Percentiles rank a stretch among this genome's conserved stretches.
phyloP scores from a whole-genome alignment of 345 rosid species.

The rapeseed (Brassica napus) region Da-Ae NC_063439.1:9449501-9450000 shows the following conservation, averaged over 20 bases:
- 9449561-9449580: slow-evolving; percentile 72
- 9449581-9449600: slow-evolving; percentile 14
- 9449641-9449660: slow-evolving; percentile 83
- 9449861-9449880: background rate
- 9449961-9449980: slow-evolving; percentile 84
- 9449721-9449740: slow-evolving; percentile 72
- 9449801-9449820: slow-evolving; percentile 57
- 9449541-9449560: slow-evolving; percentile 91
- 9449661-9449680: slow-evolving; percentile 81
- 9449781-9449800: slow-evolving; percentile 63
- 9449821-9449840: slow-evolving; percentile 15
- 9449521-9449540: slow-evolving; percentile 54
- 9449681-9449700: slow-evolving; percentile 95
- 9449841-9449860: background rate
- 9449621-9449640: slow-evolving; percentile 5
- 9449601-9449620: background rate
- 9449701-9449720: slow-evolving; percentile 66
- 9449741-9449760: slow-evolving; percentile 85
- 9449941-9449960: slow-evolving; percentile 62
- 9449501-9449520: slow-evolving; percentile 74
- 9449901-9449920: slow-evolving; percentile 96
- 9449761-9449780: slow-evolving; percentile 82
- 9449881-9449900: slow-evolving; percentile 54
- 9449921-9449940: slow-evolving; percentile 80
- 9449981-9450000: slow-evolving; percentile 81